phyloP scores from a whole-genome alignment of 805 yeast genomes.

The Ogataea dorogensis region DNA sequence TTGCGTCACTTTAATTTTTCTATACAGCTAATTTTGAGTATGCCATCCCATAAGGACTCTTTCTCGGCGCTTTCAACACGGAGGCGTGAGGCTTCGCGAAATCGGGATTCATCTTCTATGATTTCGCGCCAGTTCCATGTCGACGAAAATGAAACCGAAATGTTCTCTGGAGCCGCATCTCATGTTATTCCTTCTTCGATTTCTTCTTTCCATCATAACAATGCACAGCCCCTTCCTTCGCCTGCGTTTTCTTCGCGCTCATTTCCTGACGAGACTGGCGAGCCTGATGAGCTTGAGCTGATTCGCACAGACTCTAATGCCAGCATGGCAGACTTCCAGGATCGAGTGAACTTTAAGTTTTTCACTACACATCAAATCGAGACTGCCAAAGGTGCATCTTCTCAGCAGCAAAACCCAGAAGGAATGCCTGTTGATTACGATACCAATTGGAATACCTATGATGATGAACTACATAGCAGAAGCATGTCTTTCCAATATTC shows the following conservation, averaged over 20 bases:
- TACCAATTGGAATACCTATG: constrained; percentile 69
- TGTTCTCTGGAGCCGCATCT: constrained; percentile 75
- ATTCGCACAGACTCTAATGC: constrained; percentile 39
- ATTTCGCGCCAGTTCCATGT: constrained; percentile 20
- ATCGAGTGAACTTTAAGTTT: constrained; percentile 61
- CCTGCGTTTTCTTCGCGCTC: constrained; percentile 21
- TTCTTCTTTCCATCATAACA: constrained; percentile 61
- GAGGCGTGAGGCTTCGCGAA: constrained; percentile 26
- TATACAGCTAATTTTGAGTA: constrained; percentile 3
- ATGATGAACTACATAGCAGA: constrained; percentile 38
- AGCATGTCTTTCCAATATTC: constrained; percentile 13
- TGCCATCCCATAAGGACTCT: constrained; percentile 13
- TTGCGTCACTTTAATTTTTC: constrained; percentile 1
- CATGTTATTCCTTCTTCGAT: constrained; percentile 77
- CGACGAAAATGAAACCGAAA: constrained; percentile 67
- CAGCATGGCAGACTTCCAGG: constrained; percentile 35
- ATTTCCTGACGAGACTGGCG: constrained; percentile 8
- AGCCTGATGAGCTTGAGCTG: constrained; percentile 31
- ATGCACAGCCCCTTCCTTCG: constrained; percentile 19
- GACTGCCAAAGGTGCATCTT: constrained; percentile 84
- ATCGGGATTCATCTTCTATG: constrained; percentile 28
- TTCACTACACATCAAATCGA: constrained; percentile 83
- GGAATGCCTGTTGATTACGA: constrained; percentile 63
- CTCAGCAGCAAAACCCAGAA: constrained; percentile 39
- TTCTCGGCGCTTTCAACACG: constrained; percentile 14